Percentiles rank a stretch among this genome's conserved stretches.
These are phyloP conservation scores for Onygena corvina DNA, from an alignment of 2,329 filamentous ascomycete species.

Conservation along the genomic window DNA sequence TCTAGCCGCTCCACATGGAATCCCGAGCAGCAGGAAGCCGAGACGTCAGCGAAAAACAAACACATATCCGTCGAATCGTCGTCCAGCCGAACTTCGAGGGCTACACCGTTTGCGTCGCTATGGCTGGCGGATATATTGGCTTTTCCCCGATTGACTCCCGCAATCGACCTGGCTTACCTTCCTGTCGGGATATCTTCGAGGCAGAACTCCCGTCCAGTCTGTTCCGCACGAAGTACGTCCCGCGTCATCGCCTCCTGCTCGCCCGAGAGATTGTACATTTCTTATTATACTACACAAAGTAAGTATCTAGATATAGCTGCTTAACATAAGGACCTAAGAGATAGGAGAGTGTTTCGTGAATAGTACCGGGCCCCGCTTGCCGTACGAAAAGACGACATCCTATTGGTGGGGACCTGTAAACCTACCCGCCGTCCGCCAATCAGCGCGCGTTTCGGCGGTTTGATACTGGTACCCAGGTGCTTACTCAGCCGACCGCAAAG, in stretches of 20 bases:
- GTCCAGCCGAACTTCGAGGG: neutral
- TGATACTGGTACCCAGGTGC: neutral
- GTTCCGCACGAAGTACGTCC: neutral
- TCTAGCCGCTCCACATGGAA: constrained; percentile 4
- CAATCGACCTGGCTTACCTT: constrained; percentile 1
- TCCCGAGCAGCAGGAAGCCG: neutral
- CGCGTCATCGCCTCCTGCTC: no score
- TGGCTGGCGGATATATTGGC: neutral
- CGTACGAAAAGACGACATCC: neutral
- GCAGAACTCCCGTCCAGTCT: neutral
- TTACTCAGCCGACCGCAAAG: neutral
- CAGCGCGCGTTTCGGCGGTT: neutral
- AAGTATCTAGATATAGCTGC: neutral
- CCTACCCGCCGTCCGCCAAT: neutral
- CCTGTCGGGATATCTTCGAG: neutral
- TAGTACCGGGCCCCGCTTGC: neutral
- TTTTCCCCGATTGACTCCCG: neutral
- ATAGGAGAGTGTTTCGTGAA: neutral
- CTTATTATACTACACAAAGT: no score
- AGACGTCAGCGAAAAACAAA: neutral
- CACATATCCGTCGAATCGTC: neutral
- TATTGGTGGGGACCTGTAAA: neutral
- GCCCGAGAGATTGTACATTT: no score
- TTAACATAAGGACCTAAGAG: neutral
- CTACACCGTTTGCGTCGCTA: neutral